Conservation (phyloP, 2,329 filamentous ascomycete genomes). For the Aspergillus versicolor region DNA sequence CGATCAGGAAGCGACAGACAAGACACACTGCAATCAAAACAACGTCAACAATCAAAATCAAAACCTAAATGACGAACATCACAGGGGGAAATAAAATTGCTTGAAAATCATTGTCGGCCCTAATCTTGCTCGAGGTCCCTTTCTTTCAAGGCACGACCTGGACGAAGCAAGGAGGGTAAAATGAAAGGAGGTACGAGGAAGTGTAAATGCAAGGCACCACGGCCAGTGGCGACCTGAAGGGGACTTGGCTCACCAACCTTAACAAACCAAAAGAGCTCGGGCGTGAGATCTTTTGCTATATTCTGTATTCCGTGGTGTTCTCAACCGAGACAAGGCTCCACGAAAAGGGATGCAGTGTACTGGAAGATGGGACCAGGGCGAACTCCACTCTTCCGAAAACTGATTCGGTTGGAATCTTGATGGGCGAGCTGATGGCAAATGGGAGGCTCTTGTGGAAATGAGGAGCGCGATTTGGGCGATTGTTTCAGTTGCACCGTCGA, state of each 20-base stretch:
- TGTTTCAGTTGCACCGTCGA: conserved; percentile 17
- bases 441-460: conserved; percentile 4
- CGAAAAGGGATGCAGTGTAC: conserved; percentile 13
- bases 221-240: conserved; percentile 23
- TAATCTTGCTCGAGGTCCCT: conserved; percentile 28
- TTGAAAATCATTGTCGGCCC: conserved; percentile 19
- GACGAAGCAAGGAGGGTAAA: conserved; percentile 32
- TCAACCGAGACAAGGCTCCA: conserved; percentile 30
- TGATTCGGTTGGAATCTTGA: conserved; percentile 10
- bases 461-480: conserved; percentile 16
- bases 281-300: conserved; percentile 15
- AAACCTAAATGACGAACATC: conserved; percentile 15
- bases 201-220: conserved; percentile 37
- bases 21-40: conserved; percentile 19
- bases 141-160: conserved; percentile 28
- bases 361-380: conserved; percentile 10
- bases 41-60: conserved; percentile 37
- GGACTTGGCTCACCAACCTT: conserved; percentile 31
- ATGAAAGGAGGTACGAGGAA: conserved; percentile 26
- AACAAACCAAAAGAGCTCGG: conserved; percentile 18
- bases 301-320: conserved; percentile 16
- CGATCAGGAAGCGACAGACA: conserved; percentile 22
- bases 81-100: conserved; percentile 27
- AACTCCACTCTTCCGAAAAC: conserved; percentile 17
- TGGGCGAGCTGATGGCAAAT: conserved; percentile 1